Percentiles rank a stretch among this genome's conserved stretches.
Conservation (phyloP, 768 basidiomycete genomes). For the Lactifluus rugatus region DNA sequence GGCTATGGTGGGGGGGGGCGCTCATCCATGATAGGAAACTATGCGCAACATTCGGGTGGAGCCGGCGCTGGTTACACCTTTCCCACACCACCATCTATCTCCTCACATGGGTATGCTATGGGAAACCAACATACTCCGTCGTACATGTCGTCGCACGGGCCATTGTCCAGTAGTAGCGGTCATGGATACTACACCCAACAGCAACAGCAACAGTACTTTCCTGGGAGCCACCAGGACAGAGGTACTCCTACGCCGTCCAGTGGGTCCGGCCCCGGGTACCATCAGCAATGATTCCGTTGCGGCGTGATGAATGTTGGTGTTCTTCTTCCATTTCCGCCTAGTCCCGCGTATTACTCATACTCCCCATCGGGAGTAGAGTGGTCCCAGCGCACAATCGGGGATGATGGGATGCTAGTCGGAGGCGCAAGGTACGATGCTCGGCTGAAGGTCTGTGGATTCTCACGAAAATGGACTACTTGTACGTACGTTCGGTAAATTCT, state of each 20-base stretch:
- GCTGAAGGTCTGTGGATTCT: slow-evolving; percentile 6
- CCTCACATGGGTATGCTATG: slow-evolving; percentile 12
- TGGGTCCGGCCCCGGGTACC: slow-evolving; percentile 27
- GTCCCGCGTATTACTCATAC: slow-evolving; percentile 14
- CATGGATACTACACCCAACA: slow-evolving; percentile 17
- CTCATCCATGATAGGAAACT: slow-evolving; percentile 9
- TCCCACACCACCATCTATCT: slow-evolving; percentile 15
- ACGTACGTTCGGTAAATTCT: slow-evolving; percentile 13
- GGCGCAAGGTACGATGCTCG: slow-evolving; percentile 13
- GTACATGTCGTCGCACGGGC: slow-evolving; percentile 12
- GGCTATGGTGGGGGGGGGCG: slow-evolving; percentile 11
- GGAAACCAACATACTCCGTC: slow-evolving; percentile 7
- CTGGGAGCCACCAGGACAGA: slow-evolving; percentile 12
- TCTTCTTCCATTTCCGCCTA: slow-evolving; percentile 15
- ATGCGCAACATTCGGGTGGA: slow-evolving; percentile 9
- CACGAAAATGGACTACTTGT: slow-evolving; percentile 11
- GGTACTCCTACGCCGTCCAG: slow-evolving; percentile 25
- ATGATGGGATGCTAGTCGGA: slow-evolving; percentile 14
- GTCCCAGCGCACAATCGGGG: slow-evolving; percentile 12
- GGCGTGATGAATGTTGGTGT: slow-evolving; percentile 11
- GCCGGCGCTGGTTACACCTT: slow-evolving; percentile 15
- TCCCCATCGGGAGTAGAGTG: slow-evolving; percentile 16
- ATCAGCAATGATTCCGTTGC: slow-evolving; percentile 23
- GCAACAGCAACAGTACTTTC: slow-evolving; percentile 13
- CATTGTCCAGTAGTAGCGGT: slow-evolving; percentile 1